Evolutionary conservation across 2,329 filamentous ascomycete species (phyloP), one percentile per base, ranked within the genome.

Genomic region (Scedosporium aurantiacum): DNA sequence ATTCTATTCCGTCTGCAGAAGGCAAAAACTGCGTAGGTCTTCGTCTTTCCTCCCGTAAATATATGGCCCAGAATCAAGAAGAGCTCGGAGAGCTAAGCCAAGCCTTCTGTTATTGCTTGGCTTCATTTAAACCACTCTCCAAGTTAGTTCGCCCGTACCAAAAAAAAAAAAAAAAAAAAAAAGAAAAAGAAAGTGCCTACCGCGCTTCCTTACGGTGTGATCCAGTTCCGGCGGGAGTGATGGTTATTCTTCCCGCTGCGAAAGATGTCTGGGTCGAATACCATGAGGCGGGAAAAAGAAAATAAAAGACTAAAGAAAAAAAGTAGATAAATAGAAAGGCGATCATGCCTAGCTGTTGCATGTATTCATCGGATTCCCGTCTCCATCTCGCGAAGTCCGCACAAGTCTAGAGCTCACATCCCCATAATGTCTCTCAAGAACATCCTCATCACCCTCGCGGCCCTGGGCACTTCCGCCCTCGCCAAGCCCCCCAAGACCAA

Each of bases 381-480:
- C n/a, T 37, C 10, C 32, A 37, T 37, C 32, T 37, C 32, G 32
- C 14, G 32, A 37, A 37, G 32, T 37, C 14, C 32, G 14, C 32
- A 37, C 32, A 37, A 37, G 32, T 12, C 32, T 8, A 37, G 32
- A 37, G 3, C 10, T 37, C 32, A 37, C 32, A 10, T 47, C 43
- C 43, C 18, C 43, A 40, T 18, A 25, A 60, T 60, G 58, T 45
- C 57, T 43, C 23, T 60, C 27, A 40, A 23, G 50, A 61, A 61
- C 27, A 23, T 56, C 54, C 55, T 61, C 27, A 14, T 61, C 32
- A 41, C 55, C 10, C n/a, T 37, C 6, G 55, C 60, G 18, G 41
- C 60, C 43, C 2, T 61, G 54, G 55, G 52, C 41, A 41, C 60
- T 27, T n/a, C 56, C 3, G 60, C 55, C 54, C n/a, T 58, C 40